Base-by-base conservation (phyloP, 495 filamentous ascomycete genomes). In the Neurospora africana region DNA sequence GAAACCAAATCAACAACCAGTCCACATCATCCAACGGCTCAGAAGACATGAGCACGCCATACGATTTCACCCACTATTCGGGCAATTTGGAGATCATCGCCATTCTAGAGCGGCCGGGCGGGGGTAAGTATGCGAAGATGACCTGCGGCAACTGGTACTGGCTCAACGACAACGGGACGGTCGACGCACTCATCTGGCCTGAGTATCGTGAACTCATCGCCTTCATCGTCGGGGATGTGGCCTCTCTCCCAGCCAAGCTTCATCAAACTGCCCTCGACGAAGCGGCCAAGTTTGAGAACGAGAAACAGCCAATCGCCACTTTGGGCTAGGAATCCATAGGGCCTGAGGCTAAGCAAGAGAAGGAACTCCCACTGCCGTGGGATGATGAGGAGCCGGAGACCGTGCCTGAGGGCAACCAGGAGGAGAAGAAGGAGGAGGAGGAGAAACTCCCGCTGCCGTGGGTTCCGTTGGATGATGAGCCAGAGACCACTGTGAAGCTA, bases 341-440 rank as follows among this genome's bases (percentile, higher is more conserved):
- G 10, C 21, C 2, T 13, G 5, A 13, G 44, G 44, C 1, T 3
- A 13, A 15, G 0, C 1, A 53, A 7, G 21, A 53, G 10, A 2
- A 53, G 5, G 21, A 53, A 2, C n/a, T 23, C 5, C n/a, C 44
- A 13, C n/a, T 47, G 0, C 40, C 40, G 0, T 43, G 40, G 40
- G 43, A 47, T 11, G 43, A n/a, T 21, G 41, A 21, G 4, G 43
- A 47, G 19, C 19, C 19, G n/a, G 43, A 47, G 43, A 10, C n/a
- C 1, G 4, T 5, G n/a, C 2, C 3, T 11, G 43, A 44, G 43
- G 7, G 0, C 4, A 11, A 11, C 0, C 0, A 5, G 0, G n/a
- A 47, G 3, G n/a, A 47, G 4, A 3, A 23, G n/a, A n/a, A n/a
- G n/a, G n/a, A n/a, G n/a, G n/a, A n/a, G n/a, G n/a, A 47, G 3